These are phyloP conservation scores for Metarhizium sp. DNA, from an alignment of 2,329 filamentous ascomycete species.

Conservation along the genomic window DNA sequence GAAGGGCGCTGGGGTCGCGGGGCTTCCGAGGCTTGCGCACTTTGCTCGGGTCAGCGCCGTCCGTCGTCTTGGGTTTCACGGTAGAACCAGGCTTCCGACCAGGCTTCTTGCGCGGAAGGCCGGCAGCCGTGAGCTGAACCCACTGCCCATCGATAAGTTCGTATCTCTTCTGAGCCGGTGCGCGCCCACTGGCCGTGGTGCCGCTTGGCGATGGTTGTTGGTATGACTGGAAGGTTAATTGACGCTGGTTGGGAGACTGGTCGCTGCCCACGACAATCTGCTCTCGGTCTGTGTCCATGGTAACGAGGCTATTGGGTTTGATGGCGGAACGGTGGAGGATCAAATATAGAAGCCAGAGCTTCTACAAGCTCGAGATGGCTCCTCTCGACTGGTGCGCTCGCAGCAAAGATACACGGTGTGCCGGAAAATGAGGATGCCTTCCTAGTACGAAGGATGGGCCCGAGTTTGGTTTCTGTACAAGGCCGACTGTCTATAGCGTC, in stretches of 20 bases:
- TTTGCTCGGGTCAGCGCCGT: conserved; percentile 34
- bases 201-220: conserved; percentile 17
- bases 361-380: background rate
- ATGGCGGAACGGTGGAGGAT: background rate
- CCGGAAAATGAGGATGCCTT: too few species aligned
- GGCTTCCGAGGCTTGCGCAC: conserved; percentile 46
- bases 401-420: too few species aligned
- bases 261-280: conserved; percentile 40
- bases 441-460: background rate
- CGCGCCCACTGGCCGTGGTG: conserved; percentile 12
- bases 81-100: conserved; percentile 54
- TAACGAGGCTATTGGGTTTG: conserved; percentile 7
- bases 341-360: background rate
- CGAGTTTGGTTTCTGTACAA: background rate
- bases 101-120: conserved; percentile 52
- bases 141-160: conserved; percentile 28
- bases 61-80: conserved; percentile 32
- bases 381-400: background rate
- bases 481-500: background rate
- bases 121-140: conserved; percentile 46
- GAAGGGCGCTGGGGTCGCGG: conserved; percentile 48
- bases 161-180: conserved; percentile 19
- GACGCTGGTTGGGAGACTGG: conserved; percentile 14
- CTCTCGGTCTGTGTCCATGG: conserved; percentile 29
- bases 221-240: conserved; percentile 18